phyloP scores from a whole-genome alignment of 2,329 filamentous ascomycete genomes.

The Alternaria ventricosa region DNA sequence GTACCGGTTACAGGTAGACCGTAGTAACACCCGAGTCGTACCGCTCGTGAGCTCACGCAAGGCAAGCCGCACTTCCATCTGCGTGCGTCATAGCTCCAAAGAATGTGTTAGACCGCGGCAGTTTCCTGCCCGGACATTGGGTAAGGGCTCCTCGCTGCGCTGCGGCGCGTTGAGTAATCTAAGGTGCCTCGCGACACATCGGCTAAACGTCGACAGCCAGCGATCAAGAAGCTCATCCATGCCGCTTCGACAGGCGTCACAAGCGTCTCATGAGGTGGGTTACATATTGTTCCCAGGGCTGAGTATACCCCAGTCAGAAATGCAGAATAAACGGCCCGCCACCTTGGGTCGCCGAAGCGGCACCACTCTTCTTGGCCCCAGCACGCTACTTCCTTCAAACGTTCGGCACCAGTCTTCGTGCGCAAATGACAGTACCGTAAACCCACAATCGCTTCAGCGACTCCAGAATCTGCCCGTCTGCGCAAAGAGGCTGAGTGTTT shows the following conservation, averaged over 20 bases:
- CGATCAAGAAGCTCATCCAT: background rate
- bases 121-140: slow-evolving; percentile 17
- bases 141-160: slow-evolving; percentile 3
- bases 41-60: slow-evolving; percentile 23
- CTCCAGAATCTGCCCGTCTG: slow-evolving; percentile 22
- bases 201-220: background rate
- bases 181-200: slow-evolving; percentile 4
- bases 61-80: slow-evolving; percentile 17
- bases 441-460: slow-evolving; percentile 29
- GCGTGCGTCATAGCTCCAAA: slow-evolving; percentile 31
- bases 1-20: slow-evolving; percentile 26
- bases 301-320: slow-evolving; percentile 13
- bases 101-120: slow-evolving; percentile 19
- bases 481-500: slow-evolving; percentile 18
- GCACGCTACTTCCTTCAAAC: slow-evolving; percentile 27
- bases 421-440: slow-evolving; percentile 46
- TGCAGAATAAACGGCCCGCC: slow-evolving; percentile 32
- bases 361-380: slow-evolving; percentile 25
- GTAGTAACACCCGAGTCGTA: slow-evolving; percentile 34
- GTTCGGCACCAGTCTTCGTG: slow-evolving; percentile 26
- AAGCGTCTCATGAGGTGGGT: background rate
- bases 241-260: background rate
- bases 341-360: slow-evolving; percentile 32
- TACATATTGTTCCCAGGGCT: slow-evolving; percentile 9
- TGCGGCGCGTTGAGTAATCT: slow-evolving; percentile 7